phyloP scores from a whole-genome alignment of 306 rosid species.

The Cucurbita argyrosperma region DNA sequence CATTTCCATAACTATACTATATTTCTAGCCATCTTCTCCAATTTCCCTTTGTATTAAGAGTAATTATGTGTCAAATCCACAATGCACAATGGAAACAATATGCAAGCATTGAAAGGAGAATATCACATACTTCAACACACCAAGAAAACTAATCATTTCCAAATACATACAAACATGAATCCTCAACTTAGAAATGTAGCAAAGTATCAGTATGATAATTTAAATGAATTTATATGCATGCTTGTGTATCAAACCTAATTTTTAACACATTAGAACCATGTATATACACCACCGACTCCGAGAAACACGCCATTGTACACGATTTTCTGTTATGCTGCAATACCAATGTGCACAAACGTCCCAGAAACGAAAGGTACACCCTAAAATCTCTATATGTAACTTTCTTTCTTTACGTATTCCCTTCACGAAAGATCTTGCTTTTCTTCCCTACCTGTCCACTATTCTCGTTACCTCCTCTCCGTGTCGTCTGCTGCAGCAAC shows the following conservation, averaged over 20 bases:
- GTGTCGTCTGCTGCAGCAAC: slow-evolving; percentile 63
- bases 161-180: not conserved
- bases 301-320: not conserved
- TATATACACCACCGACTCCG: not conserved
- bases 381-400: not conserved
- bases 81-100: no score
- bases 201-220: not conserved
- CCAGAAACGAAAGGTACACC: not conserved
- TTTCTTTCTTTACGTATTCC: not conserved
- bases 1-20: no score
- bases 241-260: not conserved
- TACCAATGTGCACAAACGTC: not conserved
- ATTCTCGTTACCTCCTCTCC: slow-evolving; percentile 25
- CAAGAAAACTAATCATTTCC: not conserved
- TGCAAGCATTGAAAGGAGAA: not conserved
- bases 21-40: no score
- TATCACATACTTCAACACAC: not conserved
- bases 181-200: not conserved
- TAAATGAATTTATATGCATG: not conserved
- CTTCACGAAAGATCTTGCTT: not conserved
- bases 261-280: not conserved
- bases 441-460: not conserved
- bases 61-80: not conserved
- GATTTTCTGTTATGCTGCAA: not conserved
- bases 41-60: no score